Evolutionary conservation across 306 rosid genomes (phyloP), one percentile per base, ranked within the genome.

Genomic region (Carpinus viminea): DNA sequence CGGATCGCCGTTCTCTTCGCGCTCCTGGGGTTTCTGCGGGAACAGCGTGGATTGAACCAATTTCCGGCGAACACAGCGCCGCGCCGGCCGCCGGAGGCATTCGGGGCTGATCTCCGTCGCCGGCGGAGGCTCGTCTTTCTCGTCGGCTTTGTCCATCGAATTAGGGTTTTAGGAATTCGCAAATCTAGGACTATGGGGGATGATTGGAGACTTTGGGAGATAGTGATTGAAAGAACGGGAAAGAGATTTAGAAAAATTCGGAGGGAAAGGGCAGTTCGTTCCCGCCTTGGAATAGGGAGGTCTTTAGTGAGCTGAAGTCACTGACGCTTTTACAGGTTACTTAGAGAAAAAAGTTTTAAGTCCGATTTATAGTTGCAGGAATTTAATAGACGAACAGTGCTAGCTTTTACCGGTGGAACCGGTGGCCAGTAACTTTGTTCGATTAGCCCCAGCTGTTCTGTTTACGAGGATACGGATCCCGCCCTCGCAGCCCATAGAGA

Each of bases 21-120:
- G 70, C 31, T 83, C 84, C 38, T 73, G 86, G 2, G 90, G 84
- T 53, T 80, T 93, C 31, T 43, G 92, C 18, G 90, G 93, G 81
- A 88, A 81, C 68, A 91, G 88, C 69, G 98, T 93, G 9, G 95
- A 83, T 64, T 93, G 98, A 17, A 91, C 90, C 85, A 91, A 72
- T 74, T 78, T 80, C 78, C 90, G 88, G 73, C 81, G 81, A 61
- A 80, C 81, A 48, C 73, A 20, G 18, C 76, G 56, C 75, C 70
- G 80, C 57, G 2, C 79, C 70, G 78, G 79, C 48, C 60, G 73
- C 2, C 47, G 80, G 71, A 26, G 18, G 62, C 74, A 77, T 21
- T 45, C 48, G 51, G 79, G 76, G 31, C 55, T 56, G 70, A 74
- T 76, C 31, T 80, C 80, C 78, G 34, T 20, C 56, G 55, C 31